These are phyloP conservation scores for Lyophyllum atratum DNA, from an alignment of 768 basidiomycete species.

Conservation along the genomic window DNA sequence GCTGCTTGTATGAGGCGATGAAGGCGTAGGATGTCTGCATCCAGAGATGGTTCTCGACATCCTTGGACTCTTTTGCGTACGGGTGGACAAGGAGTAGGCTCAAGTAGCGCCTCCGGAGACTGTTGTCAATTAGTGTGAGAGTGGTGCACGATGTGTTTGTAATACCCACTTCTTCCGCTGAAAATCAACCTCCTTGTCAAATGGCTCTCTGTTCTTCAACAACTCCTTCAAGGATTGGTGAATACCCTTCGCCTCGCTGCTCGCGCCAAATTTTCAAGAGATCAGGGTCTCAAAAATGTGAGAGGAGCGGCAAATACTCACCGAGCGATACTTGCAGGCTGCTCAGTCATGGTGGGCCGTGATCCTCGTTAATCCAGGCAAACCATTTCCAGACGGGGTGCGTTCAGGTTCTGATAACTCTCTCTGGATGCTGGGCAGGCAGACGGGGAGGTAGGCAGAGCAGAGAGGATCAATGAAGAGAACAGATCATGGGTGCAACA, in stretches of 20 bases:
- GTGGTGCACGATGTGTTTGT: slow-evolving; percentile 7
- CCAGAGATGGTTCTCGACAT: slow-evolving; percentile 85
- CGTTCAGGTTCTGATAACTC: slow-evolving; percentile 2
- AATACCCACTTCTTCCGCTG: slow-evolving; percentile 78
- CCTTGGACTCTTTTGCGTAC: slow-evolving; percentile 70
- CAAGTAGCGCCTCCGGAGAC: slow-evolving; percentile 72
- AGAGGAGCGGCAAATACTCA: slow-evolving; percentile 26
- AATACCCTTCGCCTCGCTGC: slow-evolving; percentile 78
- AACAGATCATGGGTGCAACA: slow-evolving; percentile 13
- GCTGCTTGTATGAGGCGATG: slow-evolving; percentile 82
- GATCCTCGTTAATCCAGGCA: slow-evolving; percentile 23
- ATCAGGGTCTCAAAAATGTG: slow-evolving; percentile 12
- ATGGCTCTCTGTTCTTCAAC: slow-evolving; percentile 74
- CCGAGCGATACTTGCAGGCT: slow-evolving; percentile 45
- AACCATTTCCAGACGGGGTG: slow-evolving; percentile 33
- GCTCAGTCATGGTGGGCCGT: slow-evolving; percentile 42
- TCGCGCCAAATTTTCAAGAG: slow-evolving; percentile 10
- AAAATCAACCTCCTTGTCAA: slow-evolving; percentile 85
- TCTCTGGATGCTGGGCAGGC: slow-evolving; percentile 4
- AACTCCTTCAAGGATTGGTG: slow-evolving; percentile 76
- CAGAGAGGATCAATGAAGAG: slow-evolving; percentile 17
- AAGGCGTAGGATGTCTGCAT: slow-evolving; percentile 89
- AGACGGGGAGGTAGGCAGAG: slow-evolving; percentile 3
- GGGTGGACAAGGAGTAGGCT: slow-evolving; percentile 70
- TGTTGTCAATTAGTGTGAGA: slow-evolving; percentile 28